Evolutionary conservation across 2,329 filamentous ascomycete species (phyloP).

Genomic region (Trichoderma sp.): DNA sequence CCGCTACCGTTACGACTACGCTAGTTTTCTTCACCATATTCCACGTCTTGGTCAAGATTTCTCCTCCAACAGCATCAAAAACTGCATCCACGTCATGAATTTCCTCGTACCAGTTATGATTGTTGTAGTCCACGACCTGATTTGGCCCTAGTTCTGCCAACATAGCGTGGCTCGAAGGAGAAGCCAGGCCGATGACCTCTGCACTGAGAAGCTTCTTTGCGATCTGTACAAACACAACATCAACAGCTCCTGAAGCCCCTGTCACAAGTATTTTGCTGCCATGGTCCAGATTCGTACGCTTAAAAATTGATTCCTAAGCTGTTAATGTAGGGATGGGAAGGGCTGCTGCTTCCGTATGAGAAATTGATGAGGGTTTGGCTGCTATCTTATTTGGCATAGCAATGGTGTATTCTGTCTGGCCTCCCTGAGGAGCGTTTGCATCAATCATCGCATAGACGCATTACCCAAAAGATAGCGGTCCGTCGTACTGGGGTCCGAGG

Average conservation of each 20-base stretch:
- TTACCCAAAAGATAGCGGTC: conserved; percentile 20
- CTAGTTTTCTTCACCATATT: conserved; percentile 22
- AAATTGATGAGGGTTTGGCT: conserved; percentile 24
- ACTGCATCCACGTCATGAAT: neutral
- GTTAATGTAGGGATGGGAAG: conserved; percentile 32
- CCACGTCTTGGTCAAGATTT: neutral
- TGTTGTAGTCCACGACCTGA: neutral
- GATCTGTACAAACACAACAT: conserved; percentile 30
- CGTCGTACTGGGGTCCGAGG: conserved; percentile 26
- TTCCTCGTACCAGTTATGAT: neutral
- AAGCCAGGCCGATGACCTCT: conserved; percentile 24
- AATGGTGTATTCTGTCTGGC: conserved; percentile 28
- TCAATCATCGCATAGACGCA: conserved; percentile 29
- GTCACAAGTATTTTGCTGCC: conserved; percentile 28
- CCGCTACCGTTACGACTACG: conserved; percentile 34
- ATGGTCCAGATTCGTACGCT: conserved; percentile 20
- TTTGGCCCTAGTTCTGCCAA: neutral
- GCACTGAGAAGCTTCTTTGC: conserved; percentile 23
- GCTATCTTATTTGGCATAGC: conserved; percentile 19
- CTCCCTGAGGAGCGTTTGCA: conserved; percentile 19
- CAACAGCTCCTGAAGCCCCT: conserved; percentile 32
- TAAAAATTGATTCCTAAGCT: conserved; percentile 28
- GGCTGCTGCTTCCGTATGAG: conserved; percentile 28
- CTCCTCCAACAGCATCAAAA: neutral
- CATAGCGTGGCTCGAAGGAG: neutral